Base-by-base conservation (phyloP, 306 rosid species). In the Dicorynia guianensis region DNA sequence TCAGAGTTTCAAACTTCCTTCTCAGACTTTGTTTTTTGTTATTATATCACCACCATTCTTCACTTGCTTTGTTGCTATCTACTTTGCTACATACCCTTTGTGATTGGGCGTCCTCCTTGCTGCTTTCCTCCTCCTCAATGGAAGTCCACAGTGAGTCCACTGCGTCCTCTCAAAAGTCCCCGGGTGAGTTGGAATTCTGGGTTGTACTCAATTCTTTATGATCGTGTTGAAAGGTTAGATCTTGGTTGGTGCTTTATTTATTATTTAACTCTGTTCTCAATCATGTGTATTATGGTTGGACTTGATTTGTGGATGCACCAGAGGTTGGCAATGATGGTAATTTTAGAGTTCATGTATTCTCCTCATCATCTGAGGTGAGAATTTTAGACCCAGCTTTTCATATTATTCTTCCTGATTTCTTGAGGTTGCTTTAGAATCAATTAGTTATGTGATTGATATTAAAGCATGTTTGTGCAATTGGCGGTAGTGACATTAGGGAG, bases 301-400 rank as follows among this genome's bases (percentile, higher is more conserved):
- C 63, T 30, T 50, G 52, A 2, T 9, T 14, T 55, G 73, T 78
- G 79, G 86, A 62, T 76, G 48, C 82, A 11, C 8, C 72, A 86
- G 91, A 78, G 53, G 80, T 55, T 81, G 97, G 79, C 79, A 76
- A 77, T 80, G 89, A 65, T 34, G 34, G 20, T 76, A 93, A 92
- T 56, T 73, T 84, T 44, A 80, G 62, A 75, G 96, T 86, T 71
- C 96, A 77, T 60, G 93, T 90, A 38, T 95, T 90, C 78, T 81
- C 88, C 60, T 90, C 97, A 56, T 83, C 97, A 80, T 80, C 95
- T 6, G 97, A 95, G 97, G 98, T 92, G 76, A 82, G 76, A 57
- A 57, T 80, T 52, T 18, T 61, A 18, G 63, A 67, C 75, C 62
- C 79, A 53, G n/a, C 46, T 12, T 38, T 81, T 52, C 46, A 1